A percentile compares a stretch with the other conserved stretches of the same genome.
Conservation (phyloP, 306 rosid genomes). For the Albizia julibrissin region DNA sequence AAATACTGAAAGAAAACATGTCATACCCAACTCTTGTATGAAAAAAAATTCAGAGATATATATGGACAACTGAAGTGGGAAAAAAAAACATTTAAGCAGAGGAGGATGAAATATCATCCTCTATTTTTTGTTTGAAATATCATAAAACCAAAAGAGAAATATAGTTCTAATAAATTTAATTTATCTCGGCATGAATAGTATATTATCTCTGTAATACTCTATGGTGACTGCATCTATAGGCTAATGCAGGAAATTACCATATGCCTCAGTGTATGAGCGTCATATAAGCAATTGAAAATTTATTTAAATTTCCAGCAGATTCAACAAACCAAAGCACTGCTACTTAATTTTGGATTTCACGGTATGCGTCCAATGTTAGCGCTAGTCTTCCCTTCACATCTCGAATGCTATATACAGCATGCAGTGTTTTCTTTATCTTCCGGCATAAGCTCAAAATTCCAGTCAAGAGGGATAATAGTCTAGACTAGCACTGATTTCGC, state of each 20-base stretch:
- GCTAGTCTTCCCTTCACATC: not conserved
- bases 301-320: too few relatives aligned
- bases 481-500: too few relatives aligned
- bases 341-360: not conserved
- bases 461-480: too few relatives aligned
- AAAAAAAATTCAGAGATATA: not conserved
- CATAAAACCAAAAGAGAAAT: not conserved
- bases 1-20: not conserved
- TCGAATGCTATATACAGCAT: not conserved
- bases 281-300: too few relatives aligned
- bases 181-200: not conserved
- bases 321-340: not conserved
- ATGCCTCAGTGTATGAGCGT: too few relatives aligned
- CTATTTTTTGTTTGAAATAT: not conserved
- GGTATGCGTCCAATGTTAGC: not conserved
- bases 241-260: not conserved
- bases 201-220: not conserved
- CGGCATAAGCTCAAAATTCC: too few relatives aligned
- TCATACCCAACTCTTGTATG: not conserved
- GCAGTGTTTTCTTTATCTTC: constrained; percentile 5
- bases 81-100: not conserved
- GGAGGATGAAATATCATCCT: not conserved
- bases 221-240: not conserved
- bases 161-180: not conserved
- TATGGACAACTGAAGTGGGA: not conserved